A percentile compares a stretch with the other conserved stretches of the same genome.
These are phyloP conservation scores for Dryas alaskensis DNA, from an alignment of 306 rosid species.

Conservation along the genomic window DNA sequence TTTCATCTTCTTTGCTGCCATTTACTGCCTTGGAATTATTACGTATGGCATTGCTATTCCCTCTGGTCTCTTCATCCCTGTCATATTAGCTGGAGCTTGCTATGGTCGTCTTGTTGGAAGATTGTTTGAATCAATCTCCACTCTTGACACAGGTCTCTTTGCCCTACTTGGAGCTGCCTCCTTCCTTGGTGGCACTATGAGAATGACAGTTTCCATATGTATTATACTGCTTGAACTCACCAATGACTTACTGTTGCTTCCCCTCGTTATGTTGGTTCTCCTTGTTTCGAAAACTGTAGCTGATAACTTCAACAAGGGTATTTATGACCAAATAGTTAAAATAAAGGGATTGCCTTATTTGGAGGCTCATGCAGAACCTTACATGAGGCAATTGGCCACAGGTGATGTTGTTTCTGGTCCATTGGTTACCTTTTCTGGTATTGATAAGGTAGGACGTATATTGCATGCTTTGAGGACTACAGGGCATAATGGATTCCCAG, in stretches of 20 bases:
- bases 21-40: slow-evolving; percentile 61
- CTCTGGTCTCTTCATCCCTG: slow-evolving; percentile 87
- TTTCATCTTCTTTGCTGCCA: slow-evolving; percentile 53
- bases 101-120: slow-evolving; percentile 77
- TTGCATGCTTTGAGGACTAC: slow-evolving; percentile 48
- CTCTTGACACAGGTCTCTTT: slow-evolving; percentile 70
- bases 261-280: slow-evolving; percentile 79
- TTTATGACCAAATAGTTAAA: slow-evolving; percentile 77
- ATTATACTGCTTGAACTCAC: slow-evolving; percentile 87
- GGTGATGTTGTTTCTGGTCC: slow-evolving; percentile 79
- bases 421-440: slow-evolving; percentile 52
- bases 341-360: slow-evolving; percentile 74
- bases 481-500: slow-evolving; percentile 83
- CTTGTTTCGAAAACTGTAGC: slow-evolving; percentile 75
- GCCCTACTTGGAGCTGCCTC: slow-evolving; percentile 96
- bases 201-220: slow-evolving; percentile 92
- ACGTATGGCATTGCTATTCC: slow-evolving; percentile 91
- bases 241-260: slow-evolving; percentile 68
- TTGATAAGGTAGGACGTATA: slow-evolving; percentile 69
- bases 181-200: slow-evolving; percentile 96
- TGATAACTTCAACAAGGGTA: slow-evolving; percentile 73
- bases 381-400: slow-evolving; percentile 67
- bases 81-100: slow-evolving; percentile 78
- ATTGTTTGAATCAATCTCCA: slow-evolving; percentile 47
- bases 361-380: slow-evolving; percentile 82